Evolutionary conservation across 495 filamentous ascomycete genomes (phyloP).

Genomic region (Collariella sp.): DNA sequence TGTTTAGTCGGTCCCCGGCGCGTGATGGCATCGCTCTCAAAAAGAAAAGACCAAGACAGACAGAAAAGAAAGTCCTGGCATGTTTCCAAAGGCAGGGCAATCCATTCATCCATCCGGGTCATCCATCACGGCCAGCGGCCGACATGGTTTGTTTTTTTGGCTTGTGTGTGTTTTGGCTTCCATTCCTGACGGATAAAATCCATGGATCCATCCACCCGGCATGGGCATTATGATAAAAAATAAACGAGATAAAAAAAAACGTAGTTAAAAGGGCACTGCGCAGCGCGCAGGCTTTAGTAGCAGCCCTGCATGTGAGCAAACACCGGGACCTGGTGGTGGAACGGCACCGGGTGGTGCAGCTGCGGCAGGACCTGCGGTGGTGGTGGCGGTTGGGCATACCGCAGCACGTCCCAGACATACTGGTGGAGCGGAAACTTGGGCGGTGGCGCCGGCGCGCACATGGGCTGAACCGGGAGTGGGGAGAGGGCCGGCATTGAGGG

Average conservation of each 20-base stretch:
- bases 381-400: slow-evolving; percentile 12
- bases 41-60: too few species aligned
- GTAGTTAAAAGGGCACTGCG: background rate
- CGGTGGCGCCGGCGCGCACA: slow-evolving; percentile 21
- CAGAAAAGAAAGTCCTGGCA: too few species aligned
- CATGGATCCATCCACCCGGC: background rate
- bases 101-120: too few species aligned
- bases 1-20: background rate
- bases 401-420: slow-evolving; percentile 38
- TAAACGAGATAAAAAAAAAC: too few species aligned
- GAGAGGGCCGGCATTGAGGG: slow-evolving; percentile 15
- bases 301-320: slow-evolving; percentile 41
- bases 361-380: slow-evolving; percentile 6
- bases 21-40: background rate
- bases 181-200: background rate
- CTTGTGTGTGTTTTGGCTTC: background rate
- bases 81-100: too few species aligned
- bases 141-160: too few species aligned
- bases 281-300: slow-evolving; percentile 30
- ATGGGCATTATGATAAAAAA: too few species aligned
- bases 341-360: slow-evolving; percentile 36
- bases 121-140: background rate
- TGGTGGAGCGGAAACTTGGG: slow-evolving; percentile 35
- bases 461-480: slow-evolving; percentile 16
- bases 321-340: slow-evolving; percentile 40